Evolutionary conservation across 345 rosid species (phyloP).

Genomic region (Litchi chinensis): DNA sequence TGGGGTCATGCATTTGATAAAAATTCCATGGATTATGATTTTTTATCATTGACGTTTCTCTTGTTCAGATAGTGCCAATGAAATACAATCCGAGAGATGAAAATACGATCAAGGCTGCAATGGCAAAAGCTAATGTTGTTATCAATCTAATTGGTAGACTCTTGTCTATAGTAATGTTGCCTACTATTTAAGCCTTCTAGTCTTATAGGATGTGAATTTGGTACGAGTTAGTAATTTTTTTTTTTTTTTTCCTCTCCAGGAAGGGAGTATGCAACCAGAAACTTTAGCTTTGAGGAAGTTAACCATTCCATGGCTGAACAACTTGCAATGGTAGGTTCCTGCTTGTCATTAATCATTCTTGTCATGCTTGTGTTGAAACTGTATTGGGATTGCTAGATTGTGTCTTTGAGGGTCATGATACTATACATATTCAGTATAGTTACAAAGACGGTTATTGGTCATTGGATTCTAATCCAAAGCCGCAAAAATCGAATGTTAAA

Average conservation of each 20-base stretch:
- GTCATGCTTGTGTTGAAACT: not conserved
- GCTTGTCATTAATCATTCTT: conserved; percentile 9
- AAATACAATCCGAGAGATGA: conserved; percentile 89
- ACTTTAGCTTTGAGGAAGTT: conserved; percentile 93
- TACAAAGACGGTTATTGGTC: too few species aligned
- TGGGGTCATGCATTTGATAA: not conserved
- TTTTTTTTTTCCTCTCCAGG: conserved; percentile 46
- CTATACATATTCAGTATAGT: too few species aligned
- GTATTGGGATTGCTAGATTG: not conserved
- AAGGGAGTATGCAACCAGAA: conserved; percentile 90
- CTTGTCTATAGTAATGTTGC: conserved; percentile 11
- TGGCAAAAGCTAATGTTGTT: conserved; percentile 99
- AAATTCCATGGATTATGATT: not conserved
- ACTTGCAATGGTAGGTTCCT: conserved; percentile 71
- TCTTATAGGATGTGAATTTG: not conserved
- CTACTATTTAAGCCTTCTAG: not conserved
- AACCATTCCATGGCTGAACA: conserved; percentile 82
- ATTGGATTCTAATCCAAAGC: too few species aligned
- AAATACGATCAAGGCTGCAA: conserved; percentile 87
- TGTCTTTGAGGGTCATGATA: too few species aligned
- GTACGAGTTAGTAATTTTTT: not conserved
- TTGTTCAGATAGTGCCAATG: conserved; percentile 89
- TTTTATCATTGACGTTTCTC: conserved; percentile 18
- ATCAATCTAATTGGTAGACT: conserved; percentile 87
- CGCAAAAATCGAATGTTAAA: not conserved